phyloP scores from a whole-genome alignment of 2,329 filamentous ascomycete species.

The Beauveria scarabaeidicola region DNA sequence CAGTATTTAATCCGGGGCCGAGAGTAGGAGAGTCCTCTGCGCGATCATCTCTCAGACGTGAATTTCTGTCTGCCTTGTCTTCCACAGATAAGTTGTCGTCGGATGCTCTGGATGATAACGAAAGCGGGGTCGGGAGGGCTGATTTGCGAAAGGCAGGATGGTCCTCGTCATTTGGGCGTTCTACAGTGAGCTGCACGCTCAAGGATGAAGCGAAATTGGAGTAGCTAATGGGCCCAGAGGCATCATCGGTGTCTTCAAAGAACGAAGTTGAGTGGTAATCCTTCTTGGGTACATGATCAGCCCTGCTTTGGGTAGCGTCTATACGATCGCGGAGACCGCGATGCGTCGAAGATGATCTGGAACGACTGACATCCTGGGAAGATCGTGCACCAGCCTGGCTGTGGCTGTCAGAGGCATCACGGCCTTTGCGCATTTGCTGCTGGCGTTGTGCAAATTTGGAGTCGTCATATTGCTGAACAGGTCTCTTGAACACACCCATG shows the following conservation, averaged over 20 bases:
- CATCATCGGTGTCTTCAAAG: conserved; percentile 36
- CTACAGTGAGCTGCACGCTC: conserved; percentile 22
- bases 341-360: conserved; percentile 38
- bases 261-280: conserved; percentile 31
- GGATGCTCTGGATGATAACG: conserved; percentile 22
- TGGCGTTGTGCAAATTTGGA: conserved; percentile 76
- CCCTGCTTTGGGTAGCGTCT: conserved; percentile 20
- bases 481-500: conserved; percentile 55
- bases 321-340: conserved; percentile 26
- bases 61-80: conserved; percentile 15
- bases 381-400: conserved; percentile 35
- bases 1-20: conserved; percentile 54
- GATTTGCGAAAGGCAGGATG: conserved; percentile 46
- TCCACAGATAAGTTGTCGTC: conserved; percentile 22
- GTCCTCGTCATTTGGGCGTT: conserved; percentile 43
- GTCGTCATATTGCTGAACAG: conserved; percentile 70
- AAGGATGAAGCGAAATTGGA: conserved; percentile 11
- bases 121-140: conserved; percentile 35
- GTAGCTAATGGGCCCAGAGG: conserved; percentile 13
- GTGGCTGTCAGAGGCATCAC: conserved; percentile 42
- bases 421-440: conserved; percentile 68
- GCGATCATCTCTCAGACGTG: conserved; percentile 11
- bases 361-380: conserved; percentile 30
- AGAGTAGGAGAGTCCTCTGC: conserved; percentile 70
- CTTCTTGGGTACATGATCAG: conserved; percentile 23